Conservation (phyloP, 2,329 filamentous ascomycete genomes). For the Colletotrichum sp. region DNA sequence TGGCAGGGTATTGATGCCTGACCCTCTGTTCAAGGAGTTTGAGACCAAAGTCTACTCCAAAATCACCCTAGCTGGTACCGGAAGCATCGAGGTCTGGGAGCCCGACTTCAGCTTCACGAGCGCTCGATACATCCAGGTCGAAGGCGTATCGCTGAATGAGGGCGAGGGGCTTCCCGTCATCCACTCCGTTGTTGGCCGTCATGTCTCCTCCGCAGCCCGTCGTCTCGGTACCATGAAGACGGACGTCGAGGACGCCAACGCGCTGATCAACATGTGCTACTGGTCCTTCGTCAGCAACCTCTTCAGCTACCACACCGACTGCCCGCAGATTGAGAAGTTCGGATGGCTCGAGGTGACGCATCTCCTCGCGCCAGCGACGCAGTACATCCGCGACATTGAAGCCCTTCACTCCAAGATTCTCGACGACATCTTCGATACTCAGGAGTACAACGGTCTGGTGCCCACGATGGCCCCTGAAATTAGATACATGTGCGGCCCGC, state of each 20-base stretch:
- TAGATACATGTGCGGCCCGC: constrained; percentile 49
- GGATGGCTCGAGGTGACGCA: constrained; percentile 53
- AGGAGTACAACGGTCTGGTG: constrained; percentile 47
- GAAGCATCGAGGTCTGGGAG: constrained; percentile 35
- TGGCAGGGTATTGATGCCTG: constrained; percentile 41
- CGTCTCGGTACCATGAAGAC: constrained; percentile 40
- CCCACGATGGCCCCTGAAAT: constrained; percentile 53
- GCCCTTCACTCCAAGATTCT: constrained; percentile 50
- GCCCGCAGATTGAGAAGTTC: constrained; percentile 52
- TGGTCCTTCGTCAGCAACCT: constrained; percentile 49
- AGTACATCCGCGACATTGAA: constrained; percentile 52
- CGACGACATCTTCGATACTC: constrained; percentile 50
- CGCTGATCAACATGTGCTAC: constrained; percentile 46
- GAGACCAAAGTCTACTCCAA: constrained; percentile 41
- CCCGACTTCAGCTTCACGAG: constrained; percentile 48
- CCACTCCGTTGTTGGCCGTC: constrained; percentile 37
- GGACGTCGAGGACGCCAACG: constrained; percentile 44
- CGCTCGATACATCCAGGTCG: constrained; percentile 45
- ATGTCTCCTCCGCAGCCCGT: constrained; percentile 42
- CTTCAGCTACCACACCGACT: constrained; percentile 53
- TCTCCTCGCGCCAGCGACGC: constrained; percentile 47
- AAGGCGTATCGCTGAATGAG: constrained; percentile 35
- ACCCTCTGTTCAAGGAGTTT: constrained; percentile 40
- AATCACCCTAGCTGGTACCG: constrained; percentile 34
- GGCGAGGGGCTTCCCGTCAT: constrained; percentile 34